Conservation (phyloP, 164 flowering plant species). For the Stephania japonica region DNA sequence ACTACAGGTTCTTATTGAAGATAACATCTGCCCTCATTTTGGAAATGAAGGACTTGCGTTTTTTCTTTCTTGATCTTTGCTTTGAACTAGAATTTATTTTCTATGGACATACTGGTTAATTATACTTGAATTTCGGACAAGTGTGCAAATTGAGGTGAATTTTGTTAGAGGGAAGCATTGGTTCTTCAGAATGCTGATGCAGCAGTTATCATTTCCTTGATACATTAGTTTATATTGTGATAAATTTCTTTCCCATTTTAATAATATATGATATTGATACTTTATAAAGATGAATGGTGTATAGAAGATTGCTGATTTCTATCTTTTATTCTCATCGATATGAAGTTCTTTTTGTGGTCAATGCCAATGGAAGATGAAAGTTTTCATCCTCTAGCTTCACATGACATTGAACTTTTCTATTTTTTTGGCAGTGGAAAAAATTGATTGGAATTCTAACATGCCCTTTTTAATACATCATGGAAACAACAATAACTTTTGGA, state of each 20-base stretch:
- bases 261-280: not conserved
- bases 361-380: not conserved
- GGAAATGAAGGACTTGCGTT: not conserved
- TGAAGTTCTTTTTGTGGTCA: not conserved
- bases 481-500: not conserved
- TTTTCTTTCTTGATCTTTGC: not conserved
- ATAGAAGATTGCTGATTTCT: not conserved
- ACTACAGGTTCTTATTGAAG: conserved; percentile 50
- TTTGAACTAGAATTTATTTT: not conserved
- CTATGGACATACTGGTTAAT: not conserved
- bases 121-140: not conserved
- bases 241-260: no score
- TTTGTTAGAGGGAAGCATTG: not conserved
- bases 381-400: not conserved
- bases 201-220: not conserved
- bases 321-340: not conserved
- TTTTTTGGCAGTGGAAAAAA: not conserved
- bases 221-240: not conserved
- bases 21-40: not conserved
- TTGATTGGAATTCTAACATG: not conserved
- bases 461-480: not conserved
- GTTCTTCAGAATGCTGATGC: not conserved
- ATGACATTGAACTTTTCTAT: not conserved
- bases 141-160: not conserved
- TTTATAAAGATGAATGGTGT: not conserved